Conservation (phyloP, 257 asterid genomes). For the Solanum chmielewskii region DNA sequence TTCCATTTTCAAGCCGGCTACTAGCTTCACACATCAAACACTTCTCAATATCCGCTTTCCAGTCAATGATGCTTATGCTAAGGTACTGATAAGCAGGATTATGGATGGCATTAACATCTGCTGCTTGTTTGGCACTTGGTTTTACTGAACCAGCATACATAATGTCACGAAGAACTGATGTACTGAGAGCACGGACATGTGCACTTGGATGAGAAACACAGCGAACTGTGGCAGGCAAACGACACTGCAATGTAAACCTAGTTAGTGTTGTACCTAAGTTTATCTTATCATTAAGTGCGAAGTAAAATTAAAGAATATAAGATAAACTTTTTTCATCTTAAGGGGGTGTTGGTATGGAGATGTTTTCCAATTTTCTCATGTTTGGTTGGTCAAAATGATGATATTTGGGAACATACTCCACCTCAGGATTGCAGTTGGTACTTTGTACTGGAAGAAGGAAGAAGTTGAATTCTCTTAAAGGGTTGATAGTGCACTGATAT, state of each 20-base stretch:
- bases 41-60: slow-evolving; percentile 69
- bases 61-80: slow-evolving; percentile 32
- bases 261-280: neutral
- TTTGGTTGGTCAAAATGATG: neutral
- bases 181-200: slow-evolving; percentile 95
- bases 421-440: neutral
- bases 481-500: neutral
- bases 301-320: neutral
- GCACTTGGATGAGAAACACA: slow-evolving; percentile 95
- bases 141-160: slow-evolving; percentile 41
- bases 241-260: slow-evolving; percentile 54
- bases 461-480: neutral
- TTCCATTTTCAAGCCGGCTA: slow-evolving; percentile 68
- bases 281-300: neutral
- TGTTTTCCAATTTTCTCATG: neutral
- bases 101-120: slow-evolving; percentile 21
- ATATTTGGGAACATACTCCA: neutral
- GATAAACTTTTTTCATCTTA: neutral
- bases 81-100: slow-evolving; percentile 38
- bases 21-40: slow-evolving; percentile 93
- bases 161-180: slow-evolving; percentile 86
- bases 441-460: neutral
- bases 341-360: neutral
- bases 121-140: slow-evolving; percentile 23
- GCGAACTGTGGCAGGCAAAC: slow-evolving; percentile 84